A percentile compares a stretch with the other conserved stretches of the same genome.
These are phyloP conservation scores for Penicillium decumbens DNA, from an alignment of 2,329 filamentous ascomycete genomes.

Conservation along the genomic window DNA sequence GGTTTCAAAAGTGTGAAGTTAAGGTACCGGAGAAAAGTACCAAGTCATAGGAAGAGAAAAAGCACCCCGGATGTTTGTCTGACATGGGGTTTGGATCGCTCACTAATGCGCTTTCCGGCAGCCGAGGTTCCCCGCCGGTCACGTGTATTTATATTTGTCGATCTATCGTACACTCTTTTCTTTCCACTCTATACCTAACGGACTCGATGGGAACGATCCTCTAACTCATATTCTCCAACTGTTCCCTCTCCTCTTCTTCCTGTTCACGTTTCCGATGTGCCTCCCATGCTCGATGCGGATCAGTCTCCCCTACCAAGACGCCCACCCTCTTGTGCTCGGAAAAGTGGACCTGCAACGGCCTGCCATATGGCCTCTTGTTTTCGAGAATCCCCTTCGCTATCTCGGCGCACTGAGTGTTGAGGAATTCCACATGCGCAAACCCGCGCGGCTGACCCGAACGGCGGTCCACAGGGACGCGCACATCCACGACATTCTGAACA, in stretches of 20 bases:
- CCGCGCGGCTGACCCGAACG: conserved; percentile 75
- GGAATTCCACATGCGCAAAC: conserved; percentile 79
- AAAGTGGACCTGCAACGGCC: conserved; percentile 62
- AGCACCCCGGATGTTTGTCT: conserved; percentile 13
- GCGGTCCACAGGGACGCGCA: conserved; percentile 78
- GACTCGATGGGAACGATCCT: not conserved
- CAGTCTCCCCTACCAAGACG: conserved; percentile 3
- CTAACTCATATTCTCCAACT: not conserved
- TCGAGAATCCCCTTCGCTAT: conserved; percentile 55
- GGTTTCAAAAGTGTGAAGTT: not conserved
- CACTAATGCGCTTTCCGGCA: conserved; percentile 21
- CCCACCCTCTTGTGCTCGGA: conserved; percentile 30
- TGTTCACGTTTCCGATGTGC: not conserved
- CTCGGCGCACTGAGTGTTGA: conserved; percentile 61
- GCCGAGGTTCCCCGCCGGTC: conserved; percentile 26
- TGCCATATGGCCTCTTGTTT: conserved; percentile 59
- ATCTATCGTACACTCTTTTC: conserved; percentile 3
- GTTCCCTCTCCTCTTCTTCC: not conserved
- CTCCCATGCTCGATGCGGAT: not conserved
- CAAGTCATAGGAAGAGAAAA: conserved; percentile 1
- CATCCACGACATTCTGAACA: conserved; percentile 65
- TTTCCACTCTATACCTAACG: not conserved
- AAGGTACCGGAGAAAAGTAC: not conserved
- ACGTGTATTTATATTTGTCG: conserved; percentile 13
- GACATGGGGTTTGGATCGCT: conserved; percentile 22